These are phyloP conservation scores for Sphaerulina populicola DNA, from an alignment of 2,329 filamentous ascomycete genomes.

Conservation along the genomic window DNA sequence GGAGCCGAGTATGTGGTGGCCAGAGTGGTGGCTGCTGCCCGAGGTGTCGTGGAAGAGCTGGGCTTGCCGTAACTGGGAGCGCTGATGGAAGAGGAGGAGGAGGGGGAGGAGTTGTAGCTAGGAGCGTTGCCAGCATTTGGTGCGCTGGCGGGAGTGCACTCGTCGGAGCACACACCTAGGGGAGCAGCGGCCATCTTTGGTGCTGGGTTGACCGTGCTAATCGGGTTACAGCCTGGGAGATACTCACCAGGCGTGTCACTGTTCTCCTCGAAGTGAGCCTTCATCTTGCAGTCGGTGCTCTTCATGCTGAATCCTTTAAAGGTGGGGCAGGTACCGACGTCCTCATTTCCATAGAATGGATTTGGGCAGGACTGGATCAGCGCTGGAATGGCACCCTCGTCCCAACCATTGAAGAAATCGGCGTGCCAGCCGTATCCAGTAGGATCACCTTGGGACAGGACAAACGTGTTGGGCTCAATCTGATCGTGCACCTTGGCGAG, in stretches of 20 bases:
- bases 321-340: constrained; percentile 51
- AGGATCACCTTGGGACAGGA: constrained; percentile 41
- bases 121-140: constrained; percentile 3
- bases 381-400: constrained; percentile 52
- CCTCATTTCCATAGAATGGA: constrained; percentile 52
- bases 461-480: constrained; percentile 35
- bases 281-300: constrained; percentile 42
- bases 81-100: not conserved
- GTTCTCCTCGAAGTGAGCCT: constrained; percentile 38
- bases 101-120: not conserved
- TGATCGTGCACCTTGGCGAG: constrained; percentile 31
- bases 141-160: constrained; percentile 12
- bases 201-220: constrained; percentile 38
- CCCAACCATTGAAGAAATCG: constrained; percentile 47
- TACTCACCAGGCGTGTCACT: constrained; percentile 40
- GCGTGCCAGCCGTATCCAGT: constrained; percentile 48
- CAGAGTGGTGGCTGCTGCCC: not conserved
- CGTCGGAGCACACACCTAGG: constrained; percentile 16
- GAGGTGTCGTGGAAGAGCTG: not conserved
- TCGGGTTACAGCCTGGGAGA: constrained; percentile 51
- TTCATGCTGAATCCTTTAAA: constrained; percentile 21
- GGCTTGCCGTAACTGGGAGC: not conserved
- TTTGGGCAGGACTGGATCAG: constrained; percentile 60
- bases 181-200: constrained; percentile 19
- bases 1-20: constrained; percentile 7